Base-by-base conservation (phyloP, 2,329 filamentous ascomycete species). In the Sarocladium brachiariae region DNA sequence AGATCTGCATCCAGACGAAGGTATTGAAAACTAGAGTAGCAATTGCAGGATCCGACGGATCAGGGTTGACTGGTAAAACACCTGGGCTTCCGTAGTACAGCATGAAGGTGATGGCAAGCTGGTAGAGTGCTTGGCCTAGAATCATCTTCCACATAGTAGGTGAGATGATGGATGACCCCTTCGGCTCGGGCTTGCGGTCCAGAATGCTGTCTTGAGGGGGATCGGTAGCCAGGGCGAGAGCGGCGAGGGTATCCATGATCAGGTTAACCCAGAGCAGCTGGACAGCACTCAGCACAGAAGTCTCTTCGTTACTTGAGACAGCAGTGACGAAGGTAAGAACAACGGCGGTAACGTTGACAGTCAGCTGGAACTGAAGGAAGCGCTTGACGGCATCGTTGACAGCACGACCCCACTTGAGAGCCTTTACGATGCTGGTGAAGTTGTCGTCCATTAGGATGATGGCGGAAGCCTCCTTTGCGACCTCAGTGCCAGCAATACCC, bases 131-230 rank as follows among this genome's bases (percentile, higher is more conserved):
- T 66, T 97, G 90, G 2, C 91, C 92, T 39, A 96, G 78, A 55
- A 97, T 96, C 92, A 97, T 97, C 76, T 97, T 97, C 92, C 92
- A 95, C 92, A 97, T 97, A 16, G 86, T 91, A 30, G 86, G 74
- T 1, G 90, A 95, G 59, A 97, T 93, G 54, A 83, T 81, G 37
- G 75, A 72, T 3, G 77, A 65, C 21, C 74, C 75, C 61, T 77
- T 78, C 53, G 69, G 74, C 61, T 82, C 79, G 1, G 79, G 79
- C 66, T 89, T 90, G 51, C 90, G 82, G 58, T 95, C 74, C 48
- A 96, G 72, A 23, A 96, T 84, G 57, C 82, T 86, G 49, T 87
- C 84, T 11, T 86, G 86, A 1, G 90, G 90, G n/a, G 89, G 88
- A 63, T 96, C 90, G 2, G 90, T 96, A 1, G 90, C 90, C 50